These are phyloP conservation scores for Coemansia brasiliensis DNA, from an alignment of 192 early-diverging fungal genomes.

Conservation along the genomic window DNA sequence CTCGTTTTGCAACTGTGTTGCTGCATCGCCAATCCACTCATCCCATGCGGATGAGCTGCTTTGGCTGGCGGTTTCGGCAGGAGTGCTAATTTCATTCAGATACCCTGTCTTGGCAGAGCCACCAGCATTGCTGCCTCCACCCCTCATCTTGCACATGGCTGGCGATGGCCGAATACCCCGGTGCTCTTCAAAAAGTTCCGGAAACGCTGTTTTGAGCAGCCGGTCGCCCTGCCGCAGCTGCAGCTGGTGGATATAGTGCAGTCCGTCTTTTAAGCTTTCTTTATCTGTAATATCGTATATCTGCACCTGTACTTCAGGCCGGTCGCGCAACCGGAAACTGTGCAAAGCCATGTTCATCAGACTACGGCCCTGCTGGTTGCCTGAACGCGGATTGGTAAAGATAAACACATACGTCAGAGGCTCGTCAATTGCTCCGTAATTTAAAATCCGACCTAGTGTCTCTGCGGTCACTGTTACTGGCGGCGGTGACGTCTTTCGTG, in stretches of 20 bases:
- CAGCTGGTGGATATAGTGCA: constrained; percentile 61
- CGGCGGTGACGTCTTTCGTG: constrained; percentile 13
- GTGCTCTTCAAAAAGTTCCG: constrained; percentile 39
- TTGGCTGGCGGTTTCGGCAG: background rate
- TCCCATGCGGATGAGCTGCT: constrained; percentile 24
- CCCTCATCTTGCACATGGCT: constrained; percentile 10
- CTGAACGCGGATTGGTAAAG: constrained; percentile 73
- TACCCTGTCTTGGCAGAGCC: background rate
- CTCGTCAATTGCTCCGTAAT: constrained; percentile 25
- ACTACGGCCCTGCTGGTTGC: constrained; percentile 65
- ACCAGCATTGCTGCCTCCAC: no score
- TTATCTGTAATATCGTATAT: constrained; percentile 69
- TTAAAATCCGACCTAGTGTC: constrained; percentile 16
- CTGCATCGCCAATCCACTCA: constrained; percentile 47
- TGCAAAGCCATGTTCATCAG: constrained; percentile 63
- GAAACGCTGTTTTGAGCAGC: constrained; percentile 45
- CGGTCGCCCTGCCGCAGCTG: constrained; percentile 53
- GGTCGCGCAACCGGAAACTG: constrained; percentile 65
- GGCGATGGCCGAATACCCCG: constrained; percentile 33
- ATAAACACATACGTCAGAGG: constrained; percentile 69
- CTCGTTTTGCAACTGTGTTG: constrained; percentile 35
- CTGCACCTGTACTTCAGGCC: constrained; percentile 71
- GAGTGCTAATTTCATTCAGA: background rate
- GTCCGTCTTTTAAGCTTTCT: constrained; percentile 56
- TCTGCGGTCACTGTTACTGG: constrained; percentile 7